Evolutionary conservation across 225 moss, liverwort and hornwort species (phyloP).

Genomic region (Asterella californica): DNA sequence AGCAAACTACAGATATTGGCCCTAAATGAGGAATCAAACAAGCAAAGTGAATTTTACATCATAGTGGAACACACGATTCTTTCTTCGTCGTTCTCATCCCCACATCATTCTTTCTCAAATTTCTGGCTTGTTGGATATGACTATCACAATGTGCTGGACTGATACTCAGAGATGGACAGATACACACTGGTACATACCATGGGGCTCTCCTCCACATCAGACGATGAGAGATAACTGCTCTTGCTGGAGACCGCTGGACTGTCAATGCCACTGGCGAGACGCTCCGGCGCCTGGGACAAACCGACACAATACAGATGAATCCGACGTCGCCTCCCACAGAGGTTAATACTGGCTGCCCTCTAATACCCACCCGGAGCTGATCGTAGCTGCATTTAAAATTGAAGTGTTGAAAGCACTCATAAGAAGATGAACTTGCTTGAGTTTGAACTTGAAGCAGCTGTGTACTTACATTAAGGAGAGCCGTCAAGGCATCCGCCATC

Average conservation of each 20-base stretch:
- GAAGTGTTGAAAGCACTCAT: background rate
- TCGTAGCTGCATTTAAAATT: background rate
- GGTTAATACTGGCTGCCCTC: background rate
- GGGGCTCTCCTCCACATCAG: slow-evolving; percentile 22
- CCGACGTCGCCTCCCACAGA: no score
- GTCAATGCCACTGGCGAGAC: slow-evolving; percentile 12
- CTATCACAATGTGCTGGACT: background rate
- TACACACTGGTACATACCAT: slow-evolving; percentile 3
- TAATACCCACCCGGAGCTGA: background rate
- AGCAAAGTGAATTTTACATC: no score
- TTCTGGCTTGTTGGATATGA: background rate
- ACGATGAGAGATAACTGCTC: background rate
- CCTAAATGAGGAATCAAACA: no score
- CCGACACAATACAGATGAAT: background rate
- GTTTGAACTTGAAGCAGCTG: no score
- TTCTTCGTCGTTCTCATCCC: background rate
- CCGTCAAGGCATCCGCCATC: slow-evolving; percentile 41
- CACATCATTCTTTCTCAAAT: background rate
- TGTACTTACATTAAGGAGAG: slow-evolving; percentile 39
- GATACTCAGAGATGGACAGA: background rate
- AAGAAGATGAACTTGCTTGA: background rate
- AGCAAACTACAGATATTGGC: no score
- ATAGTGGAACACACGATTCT: background rate
- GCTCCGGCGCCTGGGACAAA: slow-evolving; percentile 10
- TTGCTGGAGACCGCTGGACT: slow-evolving; percentile 28